These are phyloP conservation scores for Solanum chmielewskii DNA, from an alignment of 257 asterid genomes.

Conservation along the genomic window DNA sequence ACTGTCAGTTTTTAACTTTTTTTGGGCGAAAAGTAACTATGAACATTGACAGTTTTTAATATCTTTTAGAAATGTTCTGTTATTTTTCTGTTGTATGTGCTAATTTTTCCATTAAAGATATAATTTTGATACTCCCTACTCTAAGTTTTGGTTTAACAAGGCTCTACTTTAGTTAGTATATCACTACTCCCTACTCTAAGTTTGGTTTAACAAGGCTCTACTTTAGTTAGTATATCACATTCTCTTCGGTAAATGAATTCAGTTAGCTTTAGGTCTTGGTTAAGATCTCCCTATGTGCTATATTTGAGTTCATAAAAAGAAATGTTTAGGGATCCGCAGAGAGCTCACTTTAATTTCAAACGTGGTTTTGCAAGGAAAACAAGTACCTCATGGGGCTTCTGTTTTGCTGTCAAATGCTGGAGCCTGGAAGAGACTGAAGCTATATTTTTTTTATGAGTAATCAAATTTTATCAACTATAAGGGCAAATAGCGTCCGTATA, in stretches of 20 bases:
- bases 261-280: background rate
- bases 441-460: background rate
- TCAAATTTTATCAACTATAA: background rate
- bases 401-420: background rate
- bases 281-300: background rate
- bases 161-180: background rate
- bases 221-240: background rate
- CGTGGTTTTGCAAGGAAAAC: background rate
- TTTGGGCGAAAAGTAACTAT: background rate
- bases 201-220: background rate
- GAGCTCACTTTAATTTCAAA: background rate
- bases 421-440: background rate
- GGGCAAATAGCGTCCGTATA: background rate
- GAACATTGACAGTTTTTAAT: background rate
- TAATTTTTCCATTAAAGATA: background rate
- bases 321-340: background rate
- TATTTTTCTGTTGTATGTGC: background rate
- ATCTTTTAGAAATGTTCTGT: background rate
- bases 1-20: background rate
- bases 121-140: background rate
- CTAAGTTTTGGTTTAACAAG: background rate
- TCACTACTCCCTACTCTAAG: background rate
- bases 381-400: background rate
- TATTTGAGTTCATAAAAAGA: background rate
- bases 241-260: background rate